Evolutionary conservation across 1,284 basidiomycete species (phyloP), one percentile per base, ranked within the genome.

Genomic region (Hemileia vastatrix): DNA sequence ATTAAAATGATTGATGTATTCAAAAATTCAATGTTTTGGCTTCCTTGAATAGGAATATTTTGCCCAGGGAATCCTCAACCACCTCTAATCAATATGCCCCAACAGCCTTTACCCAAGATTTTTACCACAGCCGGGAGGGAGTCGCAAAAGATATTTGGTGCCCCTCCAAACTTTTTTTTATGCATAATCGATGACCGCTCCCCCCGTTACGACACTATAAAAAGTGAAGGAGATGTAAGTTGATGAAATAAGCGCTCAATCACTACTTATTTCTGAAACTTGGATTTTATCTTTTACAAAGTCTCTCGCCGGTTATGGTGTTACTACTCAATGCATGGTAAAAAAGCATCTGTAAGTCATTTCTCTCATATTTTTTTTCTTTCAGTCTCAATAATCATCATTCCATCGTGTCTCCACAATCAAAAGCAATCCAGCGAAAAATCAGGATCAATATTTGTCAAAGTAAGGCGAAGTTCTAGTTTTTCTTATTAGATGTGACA

Each of bases 321-420:
- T 61, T 1, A 61, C 59, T n/a, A 61, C 59, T 8, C 59, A 61
- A 21, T 61, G 59, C 40, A 61, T 61, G 59, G 51, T 61, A 13
- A 13, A 48, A 18, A 61, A 61, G 36, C 59, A 61, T 49, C 9
- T 61, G 59, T 61, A 36, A 47, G 59, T 31, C 1, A 11, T 45
- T 15, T 33, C 33, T 18, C 13, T 18, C 8, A 18, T 33, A 31
- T 47, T 54, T 36, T 36, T 15, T 23, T 44, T 11, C 6, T 55
- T 55, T n/a, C 3, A 44, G 24, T 1, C 36, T 45, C 24, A 2
- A 44, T 18, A 55, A 44, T 8, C 11, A 8, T 18, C 4, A 27
- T 6, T 18, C 49, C 19, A 32, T 33, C 36, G 1, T 19, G 6
- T 19, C 23, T 49, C 4, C 18, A 44, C 52, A 23, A 8, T 8